These are phyloP conservation scores for Ramaria rubella DNA, from an alignment of 768 basidiomycete species.

Conservation along the genomic window DNA sequence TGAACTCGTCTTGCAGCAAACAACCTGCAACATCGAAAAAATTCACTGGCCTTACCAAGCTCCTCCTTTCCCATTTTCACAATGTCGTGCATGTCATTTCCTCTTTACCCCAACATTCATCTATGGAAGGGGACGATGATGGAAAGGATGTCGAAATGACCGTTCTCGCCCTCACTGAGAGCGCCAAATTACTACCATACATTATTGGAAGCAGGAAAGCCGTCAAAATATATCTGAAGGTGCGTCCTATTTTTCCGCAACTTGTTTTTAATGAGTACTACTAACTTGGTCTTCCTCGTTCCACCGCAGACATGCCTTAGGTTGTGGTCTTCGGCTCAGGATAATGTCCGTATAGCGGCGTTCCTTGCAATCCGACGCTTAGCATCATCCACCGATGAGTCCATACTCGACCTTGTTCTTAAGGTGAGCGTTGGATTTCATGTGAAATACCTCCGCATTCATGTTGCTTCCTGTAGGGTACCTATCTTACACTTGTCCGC, in stretches of 20 bases:
- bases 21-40: conserved; percentile 73
- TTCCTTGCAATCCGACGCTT: conserved; percentile 81
- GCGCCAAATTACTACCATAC: conserved; percentile 85
- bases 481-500: conserved; percentile 83
- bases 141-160: conserved; percentile 53
- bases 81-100: conserved; percentile 75
- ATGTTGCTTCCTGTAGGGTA: conserved; percentile 44
- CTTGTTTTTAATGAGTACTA: no score
- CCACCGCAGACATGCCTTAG: conserved; percentile 64
- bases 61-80: conserved; percentile 84
- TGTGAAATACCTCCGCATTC: background rate
- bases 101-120: conserved; percentile 39
- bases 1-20: conserved; percentile 49
- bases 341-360: conserved; percentile 75
- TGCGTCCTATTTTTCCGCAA: conserved; percentile 22
- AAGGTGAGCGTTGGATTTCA: conserved; percentile 48
- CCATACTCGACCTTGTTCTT: conserved; percentile 76
- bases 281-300: background rate
- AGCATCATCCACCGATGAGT: conserved; percentile 68
- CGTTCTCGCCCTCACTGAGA: conserved; percentile 72
- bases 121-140: background rate
- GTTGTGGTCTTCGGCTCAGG: conserved; percentile 77
- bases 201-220: conserved; percentile 77
- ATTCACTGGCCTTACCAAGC: conserved; percentile 68
- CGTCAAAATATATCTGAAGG: conserved; percentile 84